Evolutionary conservation across 148 eudicot genomes (phyloP).

Genomic region (Camellia granthamiana): DNA sequence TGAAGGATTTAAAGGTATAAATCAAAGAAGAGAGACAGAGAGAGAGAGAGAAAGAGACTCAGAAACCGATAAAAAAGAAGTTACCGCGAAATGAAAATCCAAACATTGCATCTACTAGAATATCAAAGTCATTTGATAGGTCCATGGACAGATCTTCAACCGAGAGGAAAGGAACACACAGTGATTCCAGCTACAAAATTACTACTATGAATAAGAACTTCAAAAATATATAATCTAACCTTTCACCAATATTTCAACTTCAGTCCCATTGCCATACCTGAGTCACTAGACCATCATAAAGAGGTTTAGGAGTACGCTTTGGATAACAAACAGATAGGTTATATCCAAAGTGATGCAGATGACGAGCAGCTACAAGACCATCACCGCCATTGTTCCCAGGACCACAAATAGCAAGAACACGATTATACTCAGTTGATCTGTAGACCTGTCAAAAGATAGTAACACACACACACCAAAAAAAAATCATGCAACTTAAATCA

Average conservation of each 20-base stretch:
- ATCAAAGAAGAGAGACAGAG: background rate
- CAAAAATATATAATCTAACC: background rate
- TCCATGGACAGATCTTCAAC: slow-evolving; percentile 79
- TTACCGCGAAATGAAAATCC: slow-evolving; percentile 97
- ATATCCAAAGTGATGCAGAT: slow-evolving; percentile 92
- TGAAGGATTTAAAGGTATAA: slow-evolving; percentile 21
- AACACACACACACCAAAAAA: background rate
- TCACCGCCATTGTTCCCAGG: slow-evolving; percentile 99
- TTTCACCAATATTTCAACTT: slow-evolving; percentile 6
- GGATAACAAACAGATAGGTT: slow-evolving; percentile 81
- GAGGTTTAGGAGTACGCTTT: slow-evolving; percentile 88
- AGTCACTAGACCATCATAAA: slow-evolving; percentile 83
- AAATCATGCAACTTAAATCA: background rate
- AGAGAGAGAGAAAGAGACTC: background rate
- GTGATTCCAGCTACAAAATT: slow-evolving; percentile 81
- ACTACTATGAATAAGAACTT: slow-evolving; percentile 19
- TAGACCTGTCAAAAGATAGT: slow-evolving; percentile 59
- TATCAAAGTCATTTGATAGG: slow-evolving; percentile 69
- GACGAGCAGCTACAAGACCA: slow-evolving; percentile 99
- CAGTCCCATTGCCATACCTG: slow-evolving; percentile 54
- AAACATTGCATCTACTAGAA: slow-evolving; percentile 90
- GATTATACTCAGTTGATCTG: slow-evolving; percentile 54
- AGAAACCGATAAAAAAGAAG: slow-evolving; percentile 10
- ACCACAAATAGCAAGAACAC: slow-evolving; percentile 88
- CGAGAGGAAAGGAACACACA: slow-evolving; percentile 74